Base-by-base conservation (phyloP, 768 basidiomycete species). In the Russula virescens region DNA sequence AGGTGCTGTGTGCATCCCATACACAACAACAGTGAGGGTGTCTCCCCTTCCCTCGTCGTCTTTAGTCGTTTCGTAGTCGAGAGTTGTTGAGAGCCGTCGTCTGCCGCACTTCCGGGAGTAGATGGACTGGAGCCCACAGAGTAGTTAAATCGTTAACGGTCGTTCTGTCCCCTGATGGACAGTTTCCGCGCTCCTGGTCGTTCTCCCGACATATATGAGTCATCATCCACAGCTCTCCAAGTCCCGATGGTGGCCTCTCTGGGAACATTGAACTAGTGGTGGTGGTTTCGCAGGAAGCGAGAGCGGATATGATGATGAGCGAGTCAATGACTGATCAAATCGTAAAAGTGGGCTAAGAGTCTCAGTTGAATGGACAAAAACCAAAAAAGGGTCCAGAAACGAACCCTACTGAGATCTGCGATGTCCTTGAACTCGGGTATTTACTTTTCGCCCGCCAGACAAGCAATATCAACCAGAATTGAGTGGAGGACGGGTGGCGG, bases 351-450 rank as follows among this genome's bases (percentile, higher is more conserved):
- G 8, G 8, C 31, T 8, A 31, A 45, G 26, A 2, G 28, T 31
- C 11, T n/a, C n/a, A 14, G 31, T 31, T 45, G 42, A 48, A 53
- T 13, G 42, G 42, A 3, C 11, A 25, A 38, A 56, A 47, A 60
- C 38, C 14, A 42, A 48, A 26, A 63, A 64, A 31, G 48, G 49
- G 40, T n/a, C 35, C 42, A 35, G 45, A 57, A 43, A 54, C 68
- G 34, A 55, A 68, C 68, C 61, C 64, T 68, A 48, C 61, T 68
- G 46, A 68, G 58, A 48, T 58, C 61, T 57, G 56, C 68, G 50
- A 62, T 58, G 14, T 50, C 50, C 26, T 61, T 58, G 10, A 52
- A 54, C 21, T 62, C 51, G 5, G 58, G 60, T 21, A 35, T 43
- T 34, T 42, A 28, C 28, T 53, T 61, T 46, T 67, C 54, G 19